Evolutionary conservation across 805 yeast species (phyloP).

Genomic region (Jamesozyma lodderae): DNA sequence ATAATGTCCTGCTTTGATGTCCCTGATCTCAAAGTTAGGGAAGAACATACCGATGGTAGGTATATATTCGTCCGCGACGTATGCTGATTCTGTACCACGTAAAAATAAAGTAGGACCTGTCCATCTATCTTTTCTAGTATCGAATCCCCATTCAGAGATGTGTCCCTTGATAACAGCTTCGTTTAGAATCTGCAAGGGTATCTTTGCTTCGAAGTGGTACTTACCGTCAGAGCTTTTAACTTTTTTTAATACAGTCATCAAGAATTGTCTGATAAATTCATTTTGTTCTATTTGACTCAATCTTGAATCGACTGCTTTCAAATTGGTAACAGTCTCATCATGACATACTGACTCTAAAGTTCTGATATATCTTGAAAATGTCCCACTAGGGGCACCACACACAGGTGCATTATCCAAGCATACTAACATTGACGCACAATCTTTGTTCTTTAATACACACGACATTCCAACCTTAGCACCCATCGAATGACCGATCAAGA

Average conservation of each 20-base stretch:
- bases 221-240: conserved; percentile 22
- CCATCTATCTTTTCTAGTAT: conserved; percentile 45
- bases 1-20: conserved; percentile 82
- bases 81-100: conserved; percentile 66
- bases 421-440: conserved; percentile 50
- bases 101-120: conserved; percentile 68
- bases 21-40: conserved; percentile 67
- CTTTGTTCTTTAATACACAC: conserved; percentile 58
- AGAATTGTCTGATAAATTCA: conserved; percentile 60
- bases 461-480: conserved; percentile 96
- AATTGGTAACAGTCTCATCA: conserved; percentile 33
- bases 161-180: conserved; percentile 54
- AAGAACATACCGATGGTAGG: conserved; percentile 67
- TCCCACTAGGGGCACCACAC: conserved; percentile 44
- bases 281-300: conserved; percentile 55
- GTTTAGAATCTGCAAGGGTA: conserved; percentile 67
- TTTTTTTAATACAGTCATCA: conserved; percentile 39
- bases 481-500: conserved; percentile 77
- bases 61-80: conserved; percentile 75
- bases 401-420: conserved; percentile 90
- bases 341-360: conserved; percentile 53
- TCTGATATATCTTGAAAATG: conserved; percentile 58
- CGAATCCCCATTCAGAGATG: conserved; percentile 72
- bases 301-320: conserved; percentile 59
- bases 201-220: conserved; percentile 28